phyloP scores from a whole-genome alignment of 441 rosid species.

The Geranium incanum region DNA sequence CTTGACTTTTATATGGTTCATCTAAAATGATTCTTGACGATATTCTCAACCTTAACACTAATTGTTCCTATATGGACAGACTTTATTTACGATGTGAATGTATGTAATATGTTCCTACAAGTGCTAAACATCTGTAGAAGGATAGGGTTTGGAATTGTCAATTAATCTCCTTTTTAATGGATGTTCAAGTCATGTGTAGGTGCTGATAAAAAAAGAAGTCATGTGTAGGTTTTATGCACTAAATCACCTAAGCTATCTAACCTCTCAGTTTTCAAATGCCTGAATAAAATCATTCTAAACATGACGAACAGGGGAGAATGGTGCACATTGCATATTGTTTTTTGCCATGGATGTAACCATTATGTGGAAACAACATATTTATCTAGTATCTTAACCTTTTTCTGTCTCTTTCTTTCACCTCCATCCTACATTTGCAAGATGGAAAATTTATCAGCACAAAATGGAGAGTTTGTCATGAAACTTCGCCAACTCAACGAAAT shows the following conservation, averaged over 20 bases:
- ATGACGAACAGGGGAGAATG: background rate
- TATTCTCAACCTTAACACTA: background rate
- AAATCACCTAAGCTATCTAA: background rate
- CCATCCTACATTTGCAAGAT: constrained; percentile 4
- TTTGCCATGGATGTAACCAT: background rate
- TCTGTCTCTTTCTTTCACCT: background rate
- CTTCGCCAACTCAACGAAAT: too few relatives aligned
- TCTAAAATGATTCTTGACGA: background rate
- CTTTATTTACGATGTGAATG: background rate
- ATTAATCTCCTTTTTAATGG: background rate
- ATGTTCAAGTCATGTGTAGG: background rate
- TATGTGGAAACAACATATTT: background rate
- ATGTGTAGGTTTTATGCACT: background rate
- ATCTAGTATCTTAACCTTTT: background rate
- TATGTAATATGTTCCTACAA: background rate
- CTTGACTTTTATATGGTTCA: background rate
- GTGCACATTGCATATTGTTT: background rate
- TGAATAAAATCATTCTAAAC: background rate
- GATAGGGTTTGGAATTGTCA: background rate
- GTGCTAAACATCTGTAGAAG: background rate
- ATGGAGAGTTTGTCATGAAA: too few relatives aligned
- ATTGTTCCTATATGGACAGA: background rate
- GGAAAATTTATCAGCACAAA: background rate
- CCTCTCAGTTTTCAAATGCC: constrained; percentile 4
- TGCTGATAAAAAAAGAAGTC: background rate